These are phyloP conservation scores for Pestalotiopsis sp. DNA, from an alignment of 2,329 filamentous ascomycete species.

Conservation along the genomic window DNA sequence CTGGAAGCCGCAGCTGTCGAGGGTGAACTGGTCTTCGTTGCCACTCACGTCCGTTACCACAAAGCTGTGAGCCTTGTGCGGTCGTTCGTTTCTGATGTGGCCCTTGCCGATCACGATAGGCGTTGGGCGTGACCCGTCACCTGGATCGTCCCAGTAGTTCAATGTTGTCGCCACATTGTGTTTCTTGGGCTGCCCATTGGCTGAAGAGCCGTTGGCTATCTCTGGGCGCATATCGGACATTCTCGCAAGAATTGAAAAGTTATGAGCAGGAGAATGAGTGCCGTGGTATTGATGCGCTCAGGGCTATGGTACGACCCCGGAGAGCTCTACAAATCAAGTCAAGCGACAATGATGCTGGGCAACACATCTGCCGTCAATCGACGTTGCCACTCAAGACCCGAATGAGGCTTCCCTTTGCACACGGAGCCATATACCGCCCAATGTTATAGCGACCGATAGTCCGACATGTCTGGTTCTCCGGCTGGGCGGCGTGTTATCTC, in stretches of 20 bases:
- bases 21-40: slow-evolving; percentile 40
- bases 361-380: not conserved
- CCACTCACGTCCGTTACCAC: slow-evolving; percentile 44
- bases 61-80: slow-evolving; percentile 43
- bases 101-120: slow-evolving; percentile 9
- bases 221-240: not conserved
- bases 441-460: not conserved
- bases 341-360: not conserved
- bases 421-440: not conserved
- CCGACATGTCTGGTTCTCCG: not conserved
- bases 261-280: not conserved
- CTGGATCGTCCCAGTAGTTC: slow-evolving; percentile 8
- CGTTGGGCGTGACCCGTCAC: slow-evolving; percentile 5
- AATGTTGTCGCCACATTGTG: slow-evolving; percentile 6
- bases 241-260: not conserved
- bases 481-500: not conserved
- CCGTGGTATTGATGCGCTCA: not conserved
- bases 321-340: not conserved
- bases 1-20: slow-evolving; percentile 46
- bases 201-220: not conserved
- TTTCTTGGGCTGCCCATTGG: slow-evolving; percentile 5
- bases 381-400: not conserved
- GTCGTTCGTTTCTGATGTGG: slow-evolving; percentile 43
- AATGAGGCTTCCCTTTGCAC: not conserved
- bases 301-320: not conserved